Base-by-base conservation (phyloP, 805 yeast genomes). In the Candida hungchunana region DNA sequence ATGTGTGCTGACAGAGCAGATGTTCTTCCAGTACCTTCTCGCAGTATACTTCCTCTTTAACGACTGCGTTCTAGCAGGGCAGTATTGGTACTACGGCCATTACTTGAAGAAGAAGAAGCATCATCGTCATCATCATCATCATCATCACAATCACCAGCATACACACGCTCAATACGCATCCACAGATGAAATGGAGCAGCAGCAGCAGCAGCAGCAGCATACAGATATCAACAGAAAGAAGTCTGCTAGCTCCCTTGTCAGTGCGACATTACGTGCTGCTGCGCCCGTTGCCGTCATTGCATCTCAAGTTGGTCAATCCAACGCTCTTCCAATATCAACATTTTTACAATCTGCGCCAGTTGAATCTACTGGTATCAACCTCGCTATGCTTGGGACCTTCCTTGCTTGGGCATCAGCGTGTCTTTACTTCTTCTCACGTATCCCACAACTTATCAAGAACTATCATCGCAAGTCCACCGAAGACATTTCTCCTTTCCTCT, bases 381-480 rank as follows among this genome's bases (percentile, higher is more conserved):
- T 34, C 8, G 3, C 29, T 3, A 18, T 26, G 21, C 33, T 71
- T 15, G 83, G 87, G 0, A 46, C 54, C 5, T 22, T 62, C 0
- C 56, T 83, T 27, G 88, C 97, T 0, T 89, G 96, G 94, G 48
- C 70, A 3, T 86, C 95, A 44, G 84, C 95, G 0, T 48, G 60
- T 5, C 76, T 85, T 36, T 89, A 90, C 54, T 71, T 87, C 29
- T 64, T 77, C 9, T 83, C 96, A 3, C 69, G 97, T 43, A 57
- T 87, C 31, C 97, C 97, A 1, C 97, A 89, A 55, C 64, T 89
- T 33, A 63, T 71, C 53, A 87, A 83, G 56, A 89, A 89, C 60
- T 80, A 75, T 55, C 49, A 64, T 34, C 67, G 96, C 26, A 83
- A 84, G 55, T 84, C 96, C 1, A 93, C 94, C 0, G 80, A 82